These are phyloP conservation scores for Mycogone perniciosa DNA, from an alignment of 2,329 filamentous ascomycete species.

Conservation along the genomic window DNA sequence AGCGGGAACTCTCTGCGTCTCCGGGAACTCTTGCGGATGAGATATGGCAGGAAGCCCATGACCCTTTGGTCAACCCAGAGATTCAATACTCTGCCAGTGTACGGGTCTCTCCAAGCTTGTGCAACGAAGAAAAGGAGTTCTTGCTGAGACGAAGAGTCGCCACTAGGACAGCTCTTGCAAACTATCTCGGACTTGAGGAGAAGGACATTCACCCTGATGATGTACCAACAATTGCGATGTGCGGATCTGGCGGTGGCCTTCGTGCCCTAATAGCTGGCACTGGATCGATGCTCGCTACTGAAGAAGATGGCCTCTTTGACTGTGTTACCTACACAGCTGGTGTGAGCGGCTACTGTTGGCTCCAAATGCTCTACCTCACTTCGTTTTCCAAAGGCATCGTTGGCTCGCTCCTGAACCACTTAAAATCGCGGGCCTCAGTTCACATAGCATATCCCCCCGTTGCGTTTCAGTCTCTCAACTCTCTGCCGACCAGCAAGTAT, in stretches of 20 bases:
- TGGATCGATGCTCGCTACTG: slow-evolving; percentile 76
- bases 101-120: slow-evolving; percentile 73
- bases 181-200: slow-evolving; percentile 73
- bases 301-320: slow-evolving; percentile 85
- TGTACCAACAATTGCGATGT: slow-evolving; percentile 87
- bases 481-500: slow-evolving; percentile 87
- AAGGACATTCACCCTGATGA: slow-evolving; percentile 85
- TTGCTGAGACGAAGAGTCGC: slow-evolving; percentile 60
- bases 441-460: slow-evolving; percentile 91
- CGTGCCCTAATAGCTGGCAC: slow-evolving; percentile 85
- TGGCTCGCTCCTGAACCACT: slow-evolving; percentile 66
- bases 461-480: slow-evolving; percentile 73
- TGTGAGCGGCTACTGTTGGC: slow-evolving; percentile 93
- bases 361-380: slow-evolving; percentile 74
- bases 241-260: slow-evolving; percentile 86
- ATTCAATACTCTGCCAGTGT: slow-evolving; percentile 77
- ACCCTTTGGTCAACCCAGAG: slow-evolving; percentile 78
- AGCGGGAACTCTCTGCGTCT: slow-evolving; percentile 79
- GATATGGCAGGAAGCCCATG: slow-evolving; percentile 87
- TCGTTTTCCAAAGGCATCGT: slow-evolving; percentile 66
- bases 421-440: slow-evolving; percentile 76
- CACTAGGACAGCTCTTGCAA: slow-evolving; percentile 67
- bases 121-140: slow-evolving; percentile 75
- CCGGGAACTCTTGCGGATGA: slow-evolving; percentile 85
- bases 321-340: slow-evolving; percentile 93